Percentiles rank a stretch among this genome's conserved stretches.
Evolutionary conservation across 1,139 yeast genomes (phyloP).

Genomic region (Candida labiduridarum): DNA sequence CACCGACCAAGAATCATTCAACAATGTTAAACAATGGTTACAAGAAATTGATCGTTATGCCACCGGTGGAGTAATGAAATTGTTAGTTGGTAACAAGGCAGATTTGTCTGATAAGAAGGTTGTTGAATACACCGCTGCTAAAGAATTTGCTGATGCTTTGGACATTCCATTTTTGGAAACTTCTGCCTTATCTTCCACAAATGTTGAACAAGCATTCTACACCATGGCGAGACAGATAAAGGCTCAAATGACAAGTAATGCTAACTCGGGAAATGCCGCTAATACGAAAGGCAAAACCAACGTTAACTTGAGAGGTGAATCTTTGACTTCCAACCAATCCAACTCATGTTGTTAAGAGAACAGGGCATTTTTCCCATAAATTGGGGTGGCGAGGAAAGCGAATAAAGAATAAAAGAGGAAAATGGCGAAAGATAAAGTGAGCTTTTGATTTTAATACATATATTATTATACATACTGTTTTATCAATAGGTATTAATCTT

Average conservation of each 20-base stretch:
- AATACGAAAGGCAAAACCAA: conserved; percentile 60
- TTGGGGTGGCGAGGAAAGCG: not conserved
- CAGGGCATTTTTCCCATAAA: too few relatives aligned
- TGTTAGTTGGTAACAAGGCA: conserved; percentile 95
- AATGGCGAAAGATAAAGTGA: not conserved
- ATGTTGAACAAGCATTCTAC: conserved; percentile 97
- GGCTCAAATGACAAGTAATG: conserved; percentile 85
- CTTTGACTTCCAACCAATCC: conserved; percentile 67
- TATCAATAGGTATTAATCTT: conserved; percentile 4
- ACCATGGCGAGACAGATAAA: conserved; percentile 99
- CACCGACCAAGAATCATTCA: conserved; percentile 96
- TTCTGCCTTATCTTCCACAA: conserved; percentile 91
- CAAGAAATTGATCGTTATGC: conserved; percentile 99
- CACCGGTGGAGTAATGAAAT: conserved; percentile 94
- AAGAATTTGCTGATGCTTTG: conserved; percentile 96
- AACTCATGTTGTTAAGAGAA: conserved; percentile 74
- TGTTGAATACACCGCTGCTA: conserved; percentile 94
- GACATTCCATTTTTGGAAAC: conserved; percentile 97
- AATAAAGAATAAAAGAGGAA: not conserved
- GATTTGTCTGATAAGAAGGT: conserved; percentile 93
- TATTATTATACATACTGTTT: conserved; percentile 7
- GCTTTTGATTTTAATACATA: conserved; percentile 1
- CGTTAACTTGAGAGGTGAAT: conserved; percentile 88
- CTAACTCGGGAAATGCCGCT: conserved; percentile 38
- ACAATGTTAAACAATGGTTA: conserved; percentile 97